These are phyloP conservation scores for Plasmodium coatneyi DNA, from an alignment of 169 alveolate genomes.

Conservation along the genomic window DNA sequence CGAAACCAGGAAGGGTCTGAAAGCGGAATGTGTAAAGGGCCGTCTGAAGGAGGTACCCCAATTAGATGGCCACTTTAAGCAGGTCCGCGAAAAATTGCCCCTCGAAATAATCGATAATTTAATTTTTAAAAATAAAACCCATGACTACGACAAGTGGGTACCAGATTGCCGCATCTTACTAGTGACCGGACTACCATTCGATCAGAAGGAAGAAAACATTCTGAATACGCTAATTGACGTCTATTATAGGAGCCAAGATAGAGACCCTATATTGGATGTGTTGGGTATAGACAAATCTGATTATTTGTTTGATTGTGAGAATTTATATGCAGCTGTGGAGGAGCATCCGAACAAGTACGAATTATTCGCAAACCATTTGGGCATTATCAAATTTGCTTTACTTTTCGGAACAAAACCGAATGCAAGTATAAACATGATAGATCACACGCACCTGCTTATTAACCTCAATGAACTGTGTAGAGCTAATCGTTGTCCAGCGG, in stretches of 20 bases:
- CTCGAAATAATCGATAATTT: slow-evolving; percentile 16
- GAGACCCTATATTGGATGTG: slow-evolving; percentile 25
- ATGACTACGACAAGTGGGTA: slow-evolving; percentile 52
- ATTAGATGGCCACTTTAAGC: neutral
- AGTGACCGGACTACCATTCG: slow-evolving; percentile 19
- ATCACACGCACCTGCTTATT: neutral
- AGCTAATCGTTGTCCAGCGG: neutral
- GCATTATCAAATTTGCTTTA: slow-evolving; percentile 53
- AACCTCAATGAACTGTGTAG: slow-evolving; percentile 12
- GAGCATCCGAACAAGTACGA: slow-evolving; percentile 21
- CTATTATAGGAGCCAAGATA: slow-evolving; percentile 5
- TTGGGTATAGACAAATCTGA: neutral
- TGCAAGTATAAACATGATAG: slow-evolving; percentile 19
- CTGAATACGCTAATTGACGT: slow-evolving; percentile 28
- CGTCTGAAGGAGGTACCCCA: neutral
- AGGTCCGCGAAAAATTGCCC: slow-evolving; percentile 14
- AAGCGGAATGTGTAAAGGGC: neutral
- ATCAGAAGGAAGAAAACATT: neutral
- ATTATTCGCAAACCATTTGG: slow-evolving; percentile 25
- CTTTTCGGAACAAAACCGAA: slow-evolving; percentile 16
- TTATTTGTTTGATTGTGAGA: neutral
- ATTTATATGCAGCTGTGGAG: slow-evolving; percentile 20
- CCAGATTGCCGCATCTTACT: slow-evolving; percentile 22
- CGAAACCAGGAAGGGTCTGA: neutral
- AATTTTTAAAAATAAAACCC: slow-evolving; percentile 38